phyloP scores from a whole-genome alignment of 2,329 filamentous ascomycete species.

The Colletotrichum caudatum region DNA sequence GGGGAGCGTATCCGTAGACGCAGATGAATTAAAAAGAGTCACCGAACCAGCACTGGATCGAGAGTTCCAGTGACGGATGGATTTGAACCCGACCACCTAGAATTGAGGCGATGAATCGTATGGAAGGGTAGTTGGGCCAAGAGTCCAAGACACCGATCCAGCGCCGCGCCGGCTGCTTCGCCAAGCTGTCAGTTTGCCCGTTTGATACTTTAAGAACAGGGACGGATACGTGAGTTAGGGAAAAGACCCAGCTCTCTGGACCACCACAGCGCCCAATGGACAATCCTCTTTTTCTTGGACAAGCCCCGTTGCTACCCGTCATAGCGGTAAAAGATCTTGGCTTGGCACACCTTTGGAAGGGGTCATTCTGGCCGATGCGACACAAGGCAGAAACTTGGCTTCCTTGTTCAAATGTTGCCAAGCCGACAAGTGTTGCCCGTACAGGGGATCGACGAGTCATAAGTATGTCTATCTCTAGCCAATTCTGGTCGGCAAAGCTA shows the following conservation, averaged over 20 bases:
- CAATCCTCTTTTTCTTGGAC: no score
- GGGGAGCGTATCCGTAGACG: background rate
- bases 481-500: slow-evolving; percentile 4
- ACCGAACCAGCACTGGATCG: slow-evolving; percentile 7
- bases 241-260: background rate
- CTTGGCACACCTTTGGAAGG: background rate
- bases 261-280: slow-evolving; percentile 1
- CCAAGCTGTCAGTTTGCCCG: slow-evolving; percentile 39
- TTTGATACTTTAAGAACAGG: background rate
- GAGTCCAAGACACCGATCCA: background rate
- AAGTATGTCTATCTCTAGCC: slow-evolving; percentile 11
- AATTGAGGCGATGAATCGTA: background rate
- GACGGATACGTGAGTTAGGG: background rate
- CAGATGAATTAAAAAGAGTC: background rate
- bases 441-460: slow-evolving; percentile 28
- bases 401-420: slow-evolving; percentile 17
- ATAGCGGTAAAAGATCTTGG: background rate
- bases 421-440: slow-evolving; percentile 23
- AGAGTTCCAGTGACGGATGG: slow-evolving; percentile 4
- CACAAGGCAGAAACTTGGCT: background rate
- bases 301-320: background rate
- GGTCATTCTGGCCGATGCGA: background rate
- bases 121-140: background rate
- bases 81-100: background rate
- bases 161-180: background rate